Evolutionary conservation across 2,329 filamentous ascomycete species (phyloP).

Genomic region (Microsporum canis): DNA sequence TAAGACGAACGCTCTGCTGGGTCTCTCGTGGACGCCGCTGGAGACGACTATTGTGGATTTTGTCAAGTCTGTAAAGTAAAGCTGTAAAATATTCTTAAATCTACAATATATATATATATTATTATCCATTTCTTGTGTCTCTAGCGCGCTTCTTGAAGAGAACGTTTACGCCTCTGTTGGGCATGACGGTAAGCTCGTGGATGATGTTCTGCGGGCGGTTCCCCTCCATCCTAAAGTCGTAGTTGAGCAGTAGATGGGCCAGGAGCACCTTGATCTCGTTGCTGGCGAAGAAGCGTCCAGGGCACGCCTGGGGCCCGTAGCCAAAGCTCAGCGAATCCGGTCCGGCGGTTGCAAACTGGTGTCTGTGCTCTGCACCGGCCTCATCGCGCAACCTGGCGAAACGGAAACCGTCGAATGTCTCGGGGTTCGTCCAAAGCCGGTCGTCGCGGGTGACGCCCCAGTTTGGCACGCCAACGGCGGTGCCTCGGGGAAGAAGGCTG

Average conservation of each 20-base stretch:
- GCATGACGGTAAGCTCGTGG: neutral
- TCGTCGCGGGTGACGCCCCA: slow-evolving; percentile 8
- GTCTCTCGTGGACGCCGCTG: neutral
- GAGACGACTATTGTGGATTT: neutral
- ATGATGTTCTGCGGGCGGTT: neutral
- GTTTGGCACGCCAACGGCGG: slow-evolving; percentile 9
- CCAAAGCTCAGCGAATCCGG: slow-evolving; percentile 20
- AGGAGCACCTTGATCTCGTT: slow-evolving; percentile 26
- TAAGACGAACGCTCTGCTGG: neutral
- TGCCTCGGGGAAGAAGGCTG: slow-evolving; percentile 13
- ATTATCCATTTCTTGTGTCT: neutral
- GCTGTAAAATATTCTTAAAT: neutral
- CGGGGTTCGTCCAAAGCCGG: slow-evolving; percentile 12
- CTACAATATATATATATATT: neutral
- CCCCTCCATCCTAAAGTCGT: slow-evolving; percentile 20
- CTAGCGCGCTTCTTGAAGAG: neutral
- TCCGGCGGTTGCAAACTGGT: slow-evolving; percentile 9
- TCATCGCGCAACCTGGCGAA: slow-evolving; percentile 12
- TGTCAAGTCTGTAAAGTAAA: neutral
- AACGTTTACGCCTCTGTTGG: neutral
- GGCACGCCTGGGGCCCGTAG: slow-evolving; percentile 24
- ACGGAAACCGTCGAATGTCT: slow-evolving; percentile 13
- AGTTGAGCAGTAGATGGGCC: slow-evolving; percentile 23
- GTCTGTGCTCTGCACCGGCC: slow-evolving; percentile 6
- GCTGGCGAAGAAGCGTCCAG: slow-evolving; percentile 26